phyloP scores from a whole-genome alignment of 306 rosid genomes.

The Glycine latifolia region DNA sequence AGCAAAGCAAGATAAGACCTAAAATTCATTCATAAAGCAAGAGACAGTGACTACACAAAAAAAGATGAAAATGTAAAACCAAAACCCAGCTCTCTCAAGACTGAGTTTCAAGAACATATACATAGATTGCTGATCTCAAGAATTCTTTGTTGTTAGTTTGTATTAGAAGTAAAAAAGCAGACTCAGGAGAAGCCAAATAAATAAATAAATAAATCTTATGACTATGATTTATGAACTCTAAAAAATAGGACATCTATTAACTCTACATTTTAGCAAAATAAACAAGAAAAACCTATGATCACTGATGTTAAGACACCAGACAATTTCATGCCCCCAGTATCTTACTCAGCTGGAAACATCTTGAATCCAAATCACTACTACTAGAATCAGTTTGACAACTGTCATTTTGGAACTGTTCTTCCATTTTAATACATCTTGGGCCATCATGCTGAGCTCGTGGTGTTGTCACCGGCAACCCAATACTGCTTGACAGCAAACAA shows the following conservation, averaged over 20 bases:
- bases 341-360: constrained; percentile 11
- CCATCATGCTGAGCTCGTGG: constrained; percentile 52
- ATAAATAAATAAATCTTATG: not conserved
- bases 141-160: not conserved
- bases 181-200: not conserved
- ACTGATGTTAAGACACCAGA: constrained; percentile 4
- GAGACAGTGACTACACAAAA: not conserved
- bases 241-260: constrained; percentile 36
- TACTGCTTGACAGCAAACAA: constrained; percentile 79
- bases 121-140: constrained; percentile 18
- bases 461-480: constrained; percentile 75
- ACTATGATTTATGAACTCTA: constrained; percentile 27
- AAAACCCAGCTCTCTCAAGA: constrained; percentile 23
- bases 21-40: not conserved
- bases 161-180: not conserved
- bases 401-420: constrained; percentile 25
- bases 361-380: constrained; percentile 26
- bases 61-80: constrained; percentile 28
- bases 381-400: constrained; percentile 21
- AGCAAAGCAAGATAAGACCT: not conserved
- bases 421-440: constrained; percentile 3
- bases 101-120: constrained; percentile 24
- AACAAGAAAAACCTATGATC: constrained; percentile 8
- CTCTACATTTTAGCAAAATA: constrained; percentile 43
- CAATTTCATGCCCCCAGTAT: constrained; percentile 30